Conservation (phyloP, 1,139 yeast species). For the Blastobotrys serpentis region DNA sequence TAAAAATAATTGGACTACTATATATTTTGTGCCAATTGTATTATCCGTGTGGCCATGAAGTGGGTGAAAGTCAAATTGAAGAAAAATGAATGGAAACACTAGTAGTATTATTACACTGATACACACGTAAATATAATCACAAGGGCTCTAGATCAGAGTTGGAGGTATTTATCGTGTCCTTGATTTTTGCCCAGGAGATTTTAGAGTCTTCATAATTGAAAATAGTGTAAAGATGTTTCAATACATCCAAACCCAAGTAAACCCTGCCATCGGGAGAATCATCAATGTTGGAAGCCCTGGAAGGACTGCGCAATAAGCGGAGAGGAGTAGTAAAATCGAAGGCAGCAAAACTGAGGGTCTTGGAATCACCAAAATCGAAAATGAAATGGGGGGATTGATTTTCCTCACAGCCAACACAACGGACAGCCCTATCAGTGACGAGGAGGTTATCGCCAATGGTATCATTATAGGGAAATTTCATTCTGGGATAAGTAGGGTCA, state of each 20-base stretch:
- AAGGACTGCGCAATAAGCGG: neutral
- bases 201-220: slow-evolving; percentile 5
- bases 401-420: neutral
- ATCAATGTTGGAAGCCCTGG: neutral
- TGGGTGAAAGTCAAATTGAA: too few relatives aligned
- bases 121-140: too few relatives aligned
- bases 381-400: neutral
- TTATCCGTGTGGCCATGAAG: too few relatives aligned
- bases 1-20: too few relatives aligned
- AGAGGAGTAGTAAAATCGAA: neutral
- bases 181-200: neutral
- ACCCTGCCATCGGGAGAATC: slow-evolving; percentile 3
- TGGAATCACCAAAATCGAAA: neutral
- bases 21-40: too few relatives aligned
- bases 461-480: neutral
- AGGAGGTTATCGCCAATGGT: neutral
- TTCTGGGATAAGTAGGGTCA: neutral
- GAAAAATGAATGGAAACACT: too few relatives aligned
- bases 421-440: neutral
- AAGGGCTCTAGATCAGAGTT: neutral
- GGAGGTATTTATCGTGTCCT: neutral
- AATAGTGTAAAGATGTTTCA: neutral
- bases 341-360: neutral
- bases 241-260: slow-evolving; percentile 2
- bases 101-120: too few relatives aligned